These are phyloP conservation scores for Lodderomyces metapsilosis DNA, from an alignment of 1,139 yeast genomes.

Conservation along the genomic window DNA sequence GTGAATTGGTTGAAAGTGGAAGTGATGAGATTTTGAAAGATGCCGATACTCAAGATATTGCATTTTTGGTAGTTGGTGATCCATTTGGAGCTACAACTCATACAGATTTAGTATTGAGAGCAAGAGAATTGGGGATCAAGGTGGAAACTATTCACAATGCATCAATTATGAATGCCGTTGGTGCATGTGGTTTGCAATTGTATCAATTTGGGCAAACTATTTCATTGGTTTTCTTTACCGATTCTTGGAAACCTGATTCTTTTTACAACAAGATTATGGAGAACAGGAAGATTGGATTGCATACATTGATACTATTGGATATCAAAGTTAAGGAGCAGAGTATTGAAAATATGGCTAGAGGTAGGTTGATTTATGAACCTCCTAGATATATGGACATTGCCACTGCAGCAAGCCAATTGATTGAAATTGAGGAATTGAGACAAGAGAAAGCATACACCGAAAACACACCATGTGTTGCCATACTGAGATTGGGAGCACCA, in stretches of 20 bases:
- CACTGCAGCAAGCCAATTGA: slow-evolving; percentile 82
- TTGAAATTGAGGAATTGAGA: slow-evolving; percentile 81
- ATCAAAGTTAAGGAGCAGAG: slow-evolving; percentile 97
- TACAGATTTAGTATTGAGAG: slow-evolving; percentile 88
- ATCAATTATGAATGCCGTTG: slow-evolving; percentile 97
- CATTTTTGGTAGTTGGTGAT: slow-evolving; percentile 95
- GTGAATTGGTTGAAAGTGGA: slow-evolving; percentile 91
- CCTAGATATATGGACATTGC: slow-evolving; percentile 94
- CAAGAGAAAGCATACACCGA: slow-evolving; percentile 76
- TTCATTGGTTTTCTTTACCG: slow-evolving; percentile 92
- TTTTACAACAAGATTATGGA: slow-evolving; percentile 88
- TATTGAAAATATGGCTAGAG: slow-evolving; percentile 90
- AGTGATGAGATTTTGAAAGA: slow-evolving; percentile 76
- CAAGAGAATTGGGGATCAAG: slow-evolving; percentile 74
- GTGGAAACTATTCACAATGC: slow-evolving; percentile 92
- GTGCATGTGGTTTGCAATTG: slow-evolving; percentile 94
- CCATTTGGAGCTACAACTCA: slow-evolving; percentile 98
- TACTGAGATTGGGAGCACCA: slow-evolving; percentile 88
- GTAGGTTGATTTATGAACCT: slow-evolving; percentile 89
- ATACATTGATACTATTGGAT: slow-evolving; percentile 82
- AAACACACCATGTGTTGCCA: slow-evolving; percentile 89
- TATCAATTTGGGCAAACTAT: slow-evolving; percentile 97
- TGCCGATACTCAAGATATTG: slow-evolving; percentile 80
- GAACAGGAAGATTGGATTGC: slow-evolving; percentile 86
- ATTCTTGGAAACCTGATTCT: slow-evolving; percentile 93